These are phyloP conservation scores for Emiliania huxleyi DNA, from an alignment of 78 protist genomes.

Conservation along the genomic window DNA sequence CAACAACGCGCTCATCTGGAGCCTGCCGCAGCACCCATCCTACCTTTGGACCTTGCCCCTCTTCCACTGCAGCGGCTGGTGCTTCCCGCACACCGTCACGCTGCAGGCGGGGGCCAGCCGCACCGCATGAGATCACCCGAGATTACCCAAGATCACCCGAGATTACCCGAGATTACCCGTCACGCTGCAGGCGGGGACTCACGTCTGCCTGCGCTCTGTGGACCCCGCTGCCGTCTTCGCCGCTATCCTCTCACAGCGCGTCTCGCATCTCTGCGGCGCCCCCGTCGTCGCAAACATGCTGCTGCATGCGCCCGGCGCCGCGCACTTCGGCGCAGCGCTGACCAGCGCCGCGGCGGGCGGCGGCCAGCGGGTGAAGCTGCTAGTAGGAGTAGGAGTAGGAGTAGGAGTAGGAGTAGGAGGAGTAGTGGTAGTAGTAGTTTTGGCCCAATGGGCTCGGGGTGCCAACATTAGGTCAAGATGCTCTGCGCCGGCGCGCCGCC, in stretches of 20 bases:
- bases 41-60: conserved; percentile 60
- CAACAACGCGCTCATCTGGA: conserved; percentile 24
- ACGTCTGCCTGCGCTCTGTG: conserved; percentile 30
- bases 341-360: too few species aligned
- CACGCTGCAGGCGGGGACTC: neutral
- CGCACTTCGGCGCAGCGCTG: too few species aligned
- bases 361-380: too few species aligned
- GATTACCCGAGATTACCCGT: too few species aligned
- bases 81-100: conserved; percentile 40
- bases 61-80: conserved; percentile 60
- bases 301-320: neutral
- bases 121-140: too few species aligned
- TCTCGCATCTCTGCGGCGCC: conserved; percentile 28
- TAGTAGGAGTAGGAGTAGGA: too few species aligned
- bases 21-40: neutral
- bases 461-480: conserved; percentile 21
- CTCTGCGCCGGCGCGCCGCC: conserved; percentile 52
- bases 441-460: too few species aligned
- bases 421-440: too few species aligned
- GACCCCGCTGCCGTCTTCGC: neutral
- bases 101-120: conserved; percentile 17
- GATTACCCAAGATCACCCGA: too few species aligned
- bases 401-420: too few species aligned
- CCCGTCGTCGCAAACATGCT: conserved; percentile 26
- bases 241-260: neutral